Evolutionary conservation across 306 rosid species (phyloP), one percentile per base, ranked within the genome.

Genomic region (Fragaria ananassa): DNA sequence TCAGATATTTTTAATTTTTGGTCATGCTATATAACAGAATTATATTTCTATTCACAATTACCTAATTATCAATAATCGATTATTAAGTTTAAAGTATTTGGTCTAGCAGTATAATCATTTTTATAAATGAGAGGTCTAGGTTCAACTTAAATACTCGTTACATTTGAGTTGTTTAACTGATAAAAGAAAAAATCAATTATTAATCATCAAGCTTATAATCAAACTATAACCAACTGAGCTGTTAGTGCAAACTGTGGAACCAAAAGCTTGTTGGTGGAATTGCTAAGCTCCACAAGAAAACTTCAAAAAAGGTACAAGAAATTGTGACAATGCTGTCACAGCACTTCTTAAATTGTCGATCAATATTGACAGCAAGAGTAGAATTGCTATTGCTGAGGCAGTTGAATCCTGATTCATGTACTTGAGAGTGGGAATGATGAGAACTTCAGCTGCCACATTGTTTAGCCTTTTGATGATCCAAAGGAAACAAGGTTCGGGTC

Each of bases 391-490:
- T 82, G 93, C 93, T 60, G 53, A 93, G 70, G 97, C 96, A 64
- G 89, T 89, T 72, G 97, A 89, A 4, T 95, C 64, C 76, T 92
- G 39, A 92, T 95, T 82, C 87, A 84, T 47, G 98, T 95, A 75
- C 98, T 95, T 64, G 79, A 82, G 84, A 80, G 82, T 23, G 96
- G 98, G 79, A 92, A 92, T 75, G 86, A 97, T 2, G 98, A 95
- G 86, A 95, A 92, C 85, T 84, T 41, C 98, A 50, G 97, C 97
- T 72, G 98, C 98, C 78, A 90, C 97, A 68, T 93, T 95, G 60
- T 95, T 88, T 86, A 92, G 98, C 84, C 87, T 95, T 73, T 91
- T 96, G 0, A 93, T 92, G 89, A 88, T 90, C 18, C 17, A 96
- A 86, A 85, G 96, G 92, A 74, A 92, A 92, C 87, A 95, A 89